phyloP scores from a whole-genome alignment of 1,139 yeast species.

The Sugiyamaella grinbergsii region DNA sequence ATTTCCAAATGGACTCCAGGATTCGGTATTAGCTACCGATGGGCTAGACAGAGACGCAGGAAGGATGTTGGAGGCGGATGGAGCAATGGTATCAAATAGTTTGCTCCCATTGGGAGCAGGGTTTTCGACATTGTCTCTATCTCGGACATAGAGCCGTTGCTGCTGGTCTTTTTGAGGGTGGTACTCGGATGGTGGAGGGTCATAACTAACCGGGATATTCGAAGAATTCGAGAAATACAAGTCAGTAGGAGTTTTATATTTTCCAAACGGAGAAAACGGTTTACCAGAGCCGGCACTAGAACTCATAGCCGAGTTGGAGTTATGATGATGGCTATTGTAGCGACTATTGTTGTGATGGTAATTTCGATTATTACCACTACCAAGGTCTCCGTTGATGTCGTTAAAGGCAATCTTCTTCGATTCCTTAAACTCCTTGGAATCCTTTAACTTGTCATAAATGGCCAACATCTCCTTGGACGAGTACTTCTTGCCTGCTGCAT shows the following conservation, averaged over 20 bases:
- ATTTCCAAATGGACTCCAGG: slow-evolving; percentile 21
- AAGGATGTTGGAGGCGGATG: slow-evolving; percentile 1
- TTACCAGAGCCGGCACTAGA: background rate
- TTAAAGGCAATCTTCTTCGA: slow-evolving; percentile 3
- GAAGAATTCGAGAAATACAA: slow-evolving; percentile 35
- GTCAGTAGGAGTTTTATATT: slow-evolving; percentile 37
- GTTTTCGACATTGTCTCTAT: background rate
- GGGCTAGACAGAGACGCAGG: slow-evolving; percentile 3
- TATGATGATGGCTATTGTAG: slow-evolving; percentile 9
- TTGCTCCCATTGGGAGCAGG: slow-evolving; percentile 8
- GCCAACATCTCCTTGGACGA: slow-evolving; percentile 56
- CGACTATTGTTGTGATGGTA: slow-evolving; percentile 1
- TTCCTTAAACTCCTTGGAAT: slow-evolving; percentile 34
- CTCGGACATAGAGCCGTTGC: background rate
- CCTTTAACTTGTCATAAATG: slow-evolving; percentile 54
- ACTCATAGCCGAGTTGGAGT: background rate
- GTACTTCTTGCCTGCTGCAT: slow-evolving; percentile 43
- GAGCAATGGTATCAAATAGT: slow-evolving; percentile 1
- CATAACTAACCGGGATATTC: slow-evolving; percentile 35
- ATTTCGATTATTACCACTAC: background rate
- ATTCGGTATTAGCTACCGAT: slow-evolving; percentile 4
- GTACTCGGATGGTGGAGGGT: slow-evolving; percentile 43
- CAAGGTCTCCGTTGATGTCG: background rate
- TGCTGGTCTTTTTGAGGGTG: background rate
- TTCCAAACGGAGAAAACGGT: slow-evolving; percentile 24